A percentile compares a stretch with the other conserved stretches of the same genome.
Evolutionary conservation across 2,329 filamentous ascomycete genomes (phyloP).

Genomic region (Amauroascus verrucosus): DNA sequence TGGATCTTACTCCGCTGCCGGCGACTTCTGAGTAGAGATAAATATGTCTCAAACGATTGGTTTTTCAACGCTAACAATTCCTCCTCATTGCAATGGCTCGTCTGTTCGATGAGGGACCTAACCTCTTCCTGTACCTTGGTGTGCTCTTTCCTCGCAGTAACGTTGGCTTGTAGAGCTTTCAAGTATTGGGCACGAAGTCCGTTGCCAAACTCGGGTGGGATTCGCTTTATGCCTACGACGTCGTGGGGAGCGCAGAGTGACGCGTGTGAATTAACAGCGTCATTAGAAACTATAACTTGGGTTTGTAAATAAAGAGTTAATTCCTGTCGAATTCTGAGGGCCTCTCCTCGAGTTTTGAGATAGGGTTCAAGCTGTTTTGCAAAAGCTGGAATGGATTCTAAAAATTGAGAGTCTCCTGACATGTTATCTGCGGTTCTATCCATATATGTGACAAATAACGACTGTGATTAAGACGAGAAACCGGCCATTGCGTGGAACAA

Average conservation of each 20-base stretch:
- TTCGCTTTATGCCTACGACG: constrained; percentile 26
- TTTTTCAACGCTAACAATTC: constrained; percentile 18
- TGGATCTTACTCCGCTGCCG: constrained; percentile 38
- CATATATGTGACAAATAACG: background rate
- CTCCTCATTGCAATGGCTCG: constrained; percentile 15
- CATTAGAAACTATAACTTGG: constrained; percentile 26
- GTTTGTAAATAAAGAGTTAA: constrained; percentile 29
- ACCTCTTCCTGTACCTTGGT: constrained; percentile 27
- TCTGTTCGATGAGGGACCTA: constrained; percentile 23
- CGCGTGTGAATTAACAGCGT: constrained; percentile 27
- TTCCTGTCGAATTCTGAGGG: constrained; percentile 31
- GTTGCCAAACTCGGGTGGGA: constrained; percentile 31
- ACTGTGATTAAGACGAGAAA: too few relatives aligned
- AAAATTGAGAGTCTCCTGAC: background rate
- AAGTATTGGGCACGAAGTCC: constrained; percentile 38
- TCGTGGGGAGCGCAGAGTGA: constrained; percentile 28
- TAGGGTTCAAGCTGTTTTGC: constrained; percentile 31
- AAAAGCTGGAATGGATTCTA: constrained; percentile 14
- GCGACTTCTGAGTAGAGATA: constrained; percentile 38
- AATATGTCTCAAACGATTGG: constrained; percentile 31
- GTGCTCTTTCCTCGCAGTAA: constrained; percentile 33
- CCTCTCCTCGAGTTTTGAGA: constrained; percentile 31
- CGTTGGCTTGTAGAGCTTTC: constrained; percentile 36
- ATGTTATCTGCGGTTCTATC: background rate
- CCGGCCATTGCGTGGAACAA: too few relatives aligned